Evolutionary conservation across 805 yeast genomes (phyloP), one percentile per base, ranked within the genome.

Genomic region (Wickerhamiella allomyrinae): DNA sequence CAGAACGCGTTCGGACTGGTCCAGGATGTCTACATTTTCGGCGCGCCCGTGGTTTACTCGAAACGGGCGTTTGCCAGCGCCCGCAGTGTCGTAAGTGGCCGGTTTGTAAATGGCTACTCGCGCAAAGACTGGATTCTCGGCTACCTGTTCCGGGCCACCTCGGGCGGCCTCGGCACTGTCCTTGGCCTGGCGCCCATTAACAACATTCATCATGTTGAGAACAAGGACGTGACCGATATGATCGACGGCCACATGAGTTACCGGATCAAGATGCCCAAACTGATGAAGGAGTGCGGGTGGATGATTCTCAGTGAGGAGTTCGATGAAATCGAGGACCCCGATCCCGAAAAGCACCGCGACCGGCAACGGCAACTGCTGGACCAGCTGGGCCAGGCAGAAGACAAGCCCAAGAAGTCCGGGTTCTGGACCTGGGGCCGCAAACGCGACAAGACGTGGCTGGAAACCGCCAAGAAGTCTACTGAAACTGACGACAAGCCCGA

Each of bases 161-260:
- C 91, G 45, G 96, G 97, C 45, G 97, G 97, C 0, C 67, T 91
- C 36, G 79, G 81, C 53, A 72, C 84, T n/a, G 91, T 91, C 35
- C 86, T 89, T 5, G 98, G 98, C 0, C 67, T 91, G 22, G 77
- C 94, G 0, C 79, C 87, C 4, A 71, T 89, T 29, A 66, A 61
- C 37, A 49, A 45, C 6, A 40, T 42, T 9, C 44, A 45, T 7
- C 40, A 47, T 14, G 67, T 91, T 23, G 94, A 86, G 49, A 89
- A 89, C 59, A 70, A 79, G 48, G 93, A 91, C 56, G 84, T 94
- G 54, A 82, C 97, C 0, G 85, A 77, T 15, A 53, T 69, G 41
- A 95, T 89, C 3, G 86, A 81, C 46, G 98, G 98, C 1, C 98
- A 91, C 64, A 84, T 91, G 95, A 85, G 81, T n/a, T 91, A 91